Base-by-base conservation (phyloP, 257 asterid species). In the Craterostigma plantagineum region DNA sequence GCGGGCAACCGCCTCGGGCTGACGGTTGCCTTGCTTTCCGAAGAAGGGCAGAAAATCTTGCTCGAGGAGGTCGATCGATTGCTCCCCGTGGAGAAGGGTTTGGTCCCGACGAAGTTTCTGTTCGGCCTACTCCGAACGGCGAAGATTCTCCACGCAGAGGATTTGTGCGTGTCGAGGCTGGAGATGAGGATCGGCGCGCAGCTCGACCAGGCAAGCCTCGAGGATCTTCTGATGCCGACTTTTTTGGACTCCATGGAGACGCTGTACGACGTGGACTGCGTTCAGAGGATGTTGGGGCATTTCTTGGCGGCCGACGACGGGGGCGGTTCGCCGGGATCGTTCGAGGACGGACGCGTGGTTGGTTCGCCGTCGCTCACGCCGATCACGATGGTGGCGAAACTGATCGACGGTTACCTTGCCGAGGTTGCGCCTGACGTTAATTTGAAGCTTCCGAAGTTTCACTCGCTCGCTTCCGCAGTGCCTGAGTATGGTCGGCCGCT, bases 351-450 rank as follows among this genome's bases (percentile, higher is more conserved):
- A 35, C 92, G 68, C 17, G 47, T 79, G 49, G 71, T 76, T 69
- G 93, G 84, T 30, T 79, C 95, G 4, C 93, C 95, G 10, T 87
- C 92, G 16, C 61, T 82, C 40, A 82, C 92, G 11, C 95, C 98
- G 0, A 76, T 87, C 58, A 87, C 95, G 3, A 76, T 66, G 92
- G 98, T 82, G 3, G 98, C 95, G 10, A 87, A 87, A 65, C 64
- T 87, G 51, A 64, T 82, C 16, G 98, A 87, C 44, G 98, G 98
- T 27, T 87, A 63, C 69, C 91, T 87, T 9, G 98, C 98, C 0
- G 98, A 87, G 75, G 95, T 82, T n/a, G 98, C 95, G 30, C 86
- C 98, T 4, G 98, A 87, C 52, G 79, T 74, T 34, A 77, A 82
- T 63, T 68, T 87, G 56, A 87, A 87, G 63, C 82, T 76, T 14